Conservation (phyloP, 345 rosid species). For the Citrus australasica region DNA sequence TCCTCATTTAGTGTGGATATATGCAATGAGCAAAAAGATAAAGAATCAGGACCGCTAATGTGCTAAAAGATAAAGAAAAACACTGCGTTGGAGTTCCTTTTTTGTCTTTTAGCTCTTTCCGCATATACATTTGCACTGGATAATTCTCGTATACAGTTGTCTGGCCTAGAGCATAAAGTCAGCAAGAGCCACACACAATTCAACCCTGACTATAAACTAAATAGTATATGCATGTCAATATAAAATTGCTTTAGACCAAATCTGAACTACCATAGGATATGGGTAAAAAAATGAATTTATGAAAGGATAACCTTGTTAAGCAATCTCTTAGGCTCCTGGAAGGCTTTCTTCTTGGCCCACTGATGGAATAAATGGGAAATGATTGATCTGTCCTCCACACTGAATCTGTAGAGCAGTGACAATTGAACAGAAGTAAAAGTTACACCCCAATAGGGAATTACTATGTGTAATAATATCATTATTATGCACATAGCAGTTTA, state of each 20-base stretch:
- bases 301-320: conserved; percentile 60
- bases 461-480: conserved; percentile 9
- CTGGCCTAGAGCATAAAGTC: not conserved
- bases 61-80: too few relatives aligned
- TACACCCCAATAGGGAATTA: not conserved
- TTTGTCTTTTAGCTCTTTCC: too few relatives aligned
- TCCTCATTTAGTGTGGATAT: too few relatives aligned
- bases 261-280: not conserved
- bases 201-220: not conserved
- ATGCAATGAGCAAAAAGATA: too few relatives aligned
- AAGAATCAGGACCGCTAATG: too few relatives aligned
- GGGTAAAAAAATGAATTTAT: conserved; percentile 1
- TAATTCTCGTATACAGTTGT: not conserved
- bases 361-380: conserved; percentile 88
- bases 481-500: conserved; percentile 8
- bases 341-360: conserved; percentile 95
- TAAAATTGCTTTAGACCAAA: not conserved
- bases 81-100: not conserved
- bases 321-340: conserved; percentile 81
- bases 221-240: not conserved
- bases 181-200: not conserved
- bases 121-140: too few relatives aligned
- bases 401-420: conserved; percentile 46
- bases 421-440: not conserved
- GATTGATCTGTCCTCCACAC: conserved; percentile 69